Conservation (phyloP, 140 eudicot species). For the Eryngium alpinum region DNA sequence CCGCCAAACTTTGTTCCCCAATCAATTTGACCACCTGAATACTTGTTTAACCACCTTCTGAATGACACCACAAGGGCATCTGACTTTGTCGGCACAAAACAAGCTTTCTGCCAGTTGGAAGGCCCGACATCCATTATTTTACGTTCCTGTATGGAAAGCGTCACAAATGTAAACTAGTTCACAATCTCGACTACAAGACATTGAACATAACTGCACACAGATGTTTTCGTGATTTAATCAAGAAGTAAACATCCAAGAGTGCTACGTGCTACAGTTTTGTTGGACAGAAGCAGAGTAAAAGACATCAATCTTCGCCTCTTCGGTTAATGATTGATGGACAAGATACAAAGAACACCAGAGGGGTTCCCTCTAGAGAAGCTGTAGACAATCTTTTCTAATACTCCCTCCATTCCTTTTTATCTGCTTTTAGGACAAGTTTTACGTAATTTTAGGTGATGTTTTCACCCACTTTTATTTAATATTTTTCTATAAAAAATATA, state of each 20-base stretch:
- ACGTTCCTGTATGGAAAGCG: slow-evolving; percentile 30
- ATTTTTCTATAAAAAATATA: too few relatives aligned
- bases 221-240: background rate
- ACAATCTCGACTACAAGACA: background rate
- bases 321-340: background rate
- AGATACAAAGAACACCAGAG: background rate
- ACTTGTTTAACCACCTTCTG: slow-evolving; percentile 74
- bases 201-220: background rate
- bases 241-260: background rate
- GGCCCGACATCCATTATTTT: slow-evolving; percentile 39
- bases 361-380: background rate
- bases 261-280: background rate
- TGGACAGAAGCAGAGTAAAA: background rate
- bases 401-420: too few relatives aligned
- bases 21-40: slow-evolving; percentile 48
- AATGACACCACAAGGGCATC: slow-evolving; percentile 51
- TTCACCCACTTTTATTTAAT: too few relatives aligned
- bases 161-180: background rate
- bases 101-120: slow-evolving; percentile 61
- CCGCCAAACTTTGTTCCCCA: slow-evolving; percentile 45
- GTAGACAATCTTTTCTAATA: background rate
- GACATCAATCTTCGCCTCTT: background rate
- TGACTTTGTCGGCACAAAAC: slow-evolving; percentile 71
- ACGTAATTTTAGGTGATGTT: too few relatives aligned
- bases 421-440: too few relatives aligned